Percentiles rank a stretch among this genome's conserved stretches.
These are phyloP conservation scores for Calonectria hawksworthii DNA, from an alignment of 2,329 filamentous ascomycete species.

Conservation along the genomic window DNA sequence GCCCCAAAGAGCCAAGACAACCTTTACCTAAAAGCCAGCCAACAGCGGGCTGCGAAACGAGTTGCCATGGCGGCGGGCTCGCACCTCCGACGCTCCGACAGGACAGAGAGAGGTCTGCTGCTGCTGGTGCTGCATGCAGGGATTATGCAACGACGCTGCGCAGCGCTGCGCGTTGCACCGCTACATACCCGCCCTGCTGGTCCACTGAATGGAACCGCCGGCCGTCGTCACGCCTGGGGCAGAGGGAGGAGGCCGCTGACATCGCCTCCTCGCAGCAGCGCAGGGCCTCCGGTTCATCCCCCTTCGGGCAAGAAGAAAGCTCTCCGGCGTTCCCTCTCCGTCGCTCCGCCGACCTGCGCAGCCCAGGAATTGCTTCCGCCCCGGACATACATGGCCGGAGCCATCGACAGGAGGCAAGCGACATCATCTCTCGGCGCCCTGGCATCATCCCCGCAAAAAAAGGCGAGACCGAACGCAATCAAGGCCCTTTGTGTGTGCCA, in stretches of 20 bases:
- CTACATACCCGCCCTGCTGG: neutral
- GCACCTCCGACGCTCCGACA: neutral
- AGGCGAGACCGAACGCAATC: neutral
- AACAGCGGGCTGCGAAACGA: neutral
- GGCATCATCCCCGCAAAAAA: neutral
- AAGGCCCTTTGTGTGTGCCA: neutral
- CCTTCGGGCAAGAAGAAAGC: neutral
- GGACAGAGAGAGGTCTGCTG: neutral
- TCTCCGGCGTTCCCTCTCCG: neutral
- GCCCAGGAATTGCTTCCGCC: neutral
- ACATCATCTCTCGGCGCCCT: neutral
- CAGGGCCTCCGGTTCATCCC: neutral
- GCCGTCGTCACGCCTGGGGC: neutral
- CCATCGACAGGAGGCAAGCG: neutral
- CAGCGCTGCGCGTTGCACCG: neutral
- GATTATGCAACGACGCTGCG: neutral
- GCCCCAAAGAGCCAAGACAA: slow-evolving; percentile 2
- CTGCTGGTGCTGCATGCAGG: slow-evolving; percentile 6
- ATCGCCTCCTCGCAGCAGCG: neutral
- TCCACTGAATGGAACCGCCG: neutral
- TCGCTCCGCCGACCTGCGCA: neutral
- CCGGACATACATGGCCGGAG: neutral
- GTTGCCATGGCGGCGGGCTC: neutral
- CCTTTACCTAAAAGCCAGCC: slow-evolving; percentile 6
- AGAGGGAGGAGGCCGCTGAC: neutral